Percentiles rank a stretch among this genome's conserved stretches.
Conservation (phyloP, 805 yeast species). For the Cyberlindnera petersonii region DNA sequence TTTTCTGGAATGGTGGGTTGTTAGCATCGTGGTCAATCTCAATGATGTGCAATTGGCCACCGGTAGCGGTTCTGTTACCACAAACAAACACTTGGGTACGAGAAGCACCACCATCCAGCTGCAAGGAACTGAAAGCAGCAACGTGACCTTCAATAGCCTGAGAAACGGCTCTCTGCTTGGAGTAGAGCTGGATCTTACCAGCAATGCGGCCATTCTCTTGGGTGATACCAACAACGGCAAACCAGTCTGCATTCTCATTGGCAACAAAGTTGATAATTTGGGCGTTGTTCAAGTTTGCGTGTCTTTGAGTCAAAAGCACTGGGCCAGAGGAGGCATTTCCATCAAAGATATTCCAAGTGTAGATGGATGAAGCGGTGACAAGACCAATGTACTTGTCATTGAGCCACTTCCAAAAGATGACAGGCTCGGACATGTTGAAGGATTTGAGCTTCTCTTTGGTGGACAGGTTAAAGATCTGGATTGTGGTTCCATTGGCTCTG, state of each 20-base stretch:
- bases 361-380: conserved; percentile 72
- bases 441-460: conserved; percentile 87
- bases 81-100: conserved; percentile 84
- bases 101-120: conserved; percentile 65
- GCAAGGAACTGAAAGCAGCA: conserved; percentile 76
- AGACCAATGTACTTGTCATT: conserved; percentile 69
- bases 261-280: conserved; percentile 90
- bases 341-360: conserved; percentile 81
- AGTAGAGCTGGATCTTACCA: conserved; percentile 91
- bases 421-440: conserved; percentile 80
- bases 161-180: conserved; percentile 84
- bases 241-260: conserved; percentile 81
- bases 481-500: conserved; percentile 93
- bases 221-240: conserved; percentile 90
- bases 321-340: conserved; percentile 79
- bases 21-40: conserved; percentile 93
- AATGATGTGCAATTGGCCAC: conserved; percentile 81
- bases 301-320: conserved; percentile 73
- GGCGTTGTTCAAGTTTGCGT: conserved; percentile 67
- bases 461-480: conserved; percentile 88
- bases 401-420: conserved; percentile 95
- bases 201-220: conserved; percentile 92
- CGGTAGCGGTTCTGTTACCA: conserved; percentile 79
- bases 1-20: conserved; percentile 83
- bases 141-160: conserved; percentile 99